These are phyloP conservation scores for Xylariomycetidae sp. DNA, from an alignment of 2,329 filamentous ascomycete genomes.

Conservation along the genomic window DNA sequence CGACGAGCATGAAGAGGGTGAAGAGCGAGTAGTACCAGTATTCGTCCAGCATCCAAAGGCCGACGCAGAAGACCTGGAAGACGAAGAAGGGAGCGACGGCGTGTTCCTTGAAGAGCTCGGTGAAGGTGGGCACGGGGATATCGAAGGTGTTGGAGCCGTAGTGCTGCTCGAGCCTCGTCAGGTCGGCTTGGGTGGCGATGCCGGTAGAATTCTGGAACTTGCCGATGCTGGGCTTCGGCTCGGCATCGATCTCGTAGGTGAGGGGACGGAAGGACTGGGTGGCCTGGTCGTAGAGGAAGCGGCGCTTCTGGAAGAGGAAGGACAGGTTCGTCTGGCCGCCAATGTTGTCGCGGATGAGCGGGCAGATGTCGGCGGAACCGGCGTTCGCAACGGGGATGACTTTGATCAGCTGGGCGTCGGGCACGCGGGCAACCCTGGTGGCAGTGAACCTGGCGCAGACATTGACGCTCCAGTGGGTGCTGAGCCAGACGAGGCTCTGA, in stretches of 20 bases:
- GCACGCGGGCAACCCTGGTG: constrained; percentile 60
- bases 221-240: constrained; percentile 74
- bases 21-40: constrained; percentile 99
- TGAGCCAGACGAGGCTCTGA: constrained; percentile 87
- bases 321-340: constrained; percentile 72
- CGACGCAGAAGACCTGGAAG: constrained; percentile 98
- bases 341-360: constrained; percentile 67
- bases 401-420: constrained; percentile 81
- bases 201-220: constrained; percentile 77
- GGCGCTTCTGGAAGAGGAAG: constrained; percentile 96
- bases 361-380: constrained; percentile 81
- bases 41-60: constrained; percentile 96
- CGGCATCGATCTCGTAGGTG: constrained; percentile 73
- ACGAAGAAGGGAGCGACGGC: constrained; percentile 98
- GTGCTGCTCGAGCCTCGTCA: constrained; percentile 77
- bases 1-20: constrained; percentile 96
- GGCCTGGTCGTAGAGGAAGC: constrained; percentile 76
- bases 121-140: constrained; percentile 92
- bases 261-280: constrained; percentile 74
- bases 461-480: constrained; percentile 96
- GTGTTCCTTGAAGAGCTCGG: constrained; percentile 95
- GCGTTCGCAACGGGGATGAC: constrained; percentile 86
- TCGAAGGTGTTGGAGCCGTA: constrained; percentile 97
- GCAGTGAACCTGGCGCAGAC: constrained; percentile 78
- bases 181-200: constrained; percentile 65